Conservation (phyloP, 2,329 filamentous ascomycete genomes). For the Colletotrichum lindemuthianum region DNA sequence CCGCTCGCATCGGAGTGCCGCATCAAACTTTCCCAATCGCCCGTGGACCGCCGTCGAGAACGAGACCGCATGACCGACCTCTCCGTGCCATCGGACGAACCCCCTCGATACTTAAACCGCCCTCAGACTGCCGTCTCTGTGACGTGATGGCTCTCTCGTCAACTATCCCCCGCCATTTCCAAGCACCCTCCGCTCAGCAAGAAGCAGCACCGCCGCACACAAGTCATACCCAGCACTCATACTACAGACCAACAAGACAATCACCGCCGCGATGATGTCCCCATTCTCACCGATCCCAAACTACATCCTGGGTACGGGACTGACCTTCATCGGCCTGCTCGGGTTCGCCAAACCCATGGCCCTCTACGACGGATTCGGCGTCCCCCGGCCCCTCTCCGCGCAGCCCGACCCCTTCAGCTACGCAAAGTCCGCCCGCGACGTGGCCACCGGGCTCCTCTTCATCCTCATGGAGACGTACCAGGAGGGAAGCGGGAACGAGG, state of each 20-base stretch:
- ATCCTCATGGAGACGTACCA: constrained; percentile 33
- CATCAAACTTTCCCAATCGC: constrained; percentile 16
- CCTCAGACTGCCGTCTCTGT: neutral
- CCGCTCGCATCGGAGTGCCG: constrained; percentile 28
- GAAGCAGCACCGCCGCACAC: neutral
- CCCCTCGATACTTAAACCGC: constrained; percentile 16
- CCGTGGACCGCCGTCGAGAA: constrained; percentile 4
- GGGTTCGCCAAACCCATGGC: constrained; percentile 33
- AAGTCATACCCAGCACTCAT: too few species aligned
- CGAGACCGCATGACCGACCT: constrained; percentile 10
- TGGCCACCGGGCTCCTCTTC: constrained; percentile 17
- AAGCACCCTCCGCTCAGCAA: neutral
- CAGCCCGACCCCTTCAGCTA: constrained; percentile 20
- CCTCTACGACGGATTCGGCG: constrained; percentile 26
- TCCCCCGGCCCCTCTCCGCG: constrained; percentile 9
- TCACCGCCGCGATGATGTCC: constrained; percentile 2
- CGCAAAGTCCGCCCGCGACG: constrained; percentile 23
- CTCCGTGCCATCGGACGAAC: constrained; percentile 23
- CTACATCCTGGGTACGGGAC: constrained; percentile 41
- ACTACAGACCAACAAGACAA: neutral
- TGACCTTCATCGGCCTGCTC: constrained; percentile 36
- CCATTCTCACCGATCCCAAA: constrained; percentile 29
- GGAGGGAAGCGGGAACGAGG: constrained; percentile 34
- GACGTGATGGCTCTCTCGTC: neutral
- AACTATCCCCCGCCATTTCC: neutral